Conservation (phyloP, 192 early-diverging fungal species). For the Coemansia sp. region DNA sequence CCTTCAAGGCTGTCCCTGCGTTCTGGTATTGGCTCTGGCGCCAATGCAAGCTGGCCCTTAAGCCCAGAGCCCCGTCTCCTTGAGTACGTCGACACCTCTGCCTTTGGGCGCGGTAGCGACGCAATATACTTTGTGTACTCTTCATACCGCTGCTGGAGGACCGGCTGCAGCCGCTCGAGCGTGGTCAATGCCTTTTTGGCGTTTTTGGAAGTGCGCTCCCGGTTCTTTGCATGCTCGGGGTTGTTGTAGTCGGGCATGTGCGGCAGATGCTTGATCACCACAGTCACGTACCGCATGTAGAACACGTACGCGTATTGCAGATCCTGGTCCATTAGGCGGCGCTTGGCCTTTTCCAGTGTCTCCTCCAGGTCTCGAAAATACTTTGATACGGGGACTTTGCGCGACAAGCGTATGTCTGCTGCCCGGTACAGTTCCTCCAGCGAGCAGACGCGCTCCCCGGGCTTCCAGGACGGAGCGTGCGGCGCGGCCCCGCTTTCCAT, state of each 20-base stretch:
- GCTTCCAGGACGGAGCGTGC: slow-evolving; percentile 29
- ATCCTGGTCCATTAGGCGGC: slow-evolving; percentile 67
- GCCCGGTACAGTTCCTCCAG: slow-evolving; percentile 42
- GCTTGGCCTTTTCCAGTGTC: slow-evolving; percentile 50
- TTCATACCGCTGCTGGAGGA: slow-evolving; percentile 58
- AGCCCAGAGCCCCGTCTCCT: slow-evolving; percentile 15
- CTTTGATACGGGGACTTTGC: slow-evolving; percentile 37
- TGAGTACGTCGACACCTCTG: slow-evolving; percentile 36
- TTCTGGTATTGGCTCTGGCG: background rate
- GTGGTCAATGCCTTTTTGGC: slow-evolving; percentile 60
- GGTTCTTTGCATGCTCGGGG: slow-evolving; percentile 51
- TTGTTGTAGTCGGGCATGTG: slow-evolving; percentile 61
- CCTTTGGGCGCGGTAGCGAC: slow-evolving; percentile 31
- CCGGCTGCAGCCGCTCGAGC: slow-evolving; percentile 62
- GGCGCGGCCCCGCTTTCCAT: background rate
- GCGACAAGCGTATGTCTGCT: slow-evolving; percentile 37
- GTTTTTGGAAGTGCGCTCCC: slow-evolving; percentile 42
- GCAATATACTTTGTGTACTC: slow-evolving; percentile 53
- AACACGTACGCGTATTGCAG: slow-evolving; percentile 69
- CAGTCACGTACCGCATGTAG: slow-evolving; percentile 68
- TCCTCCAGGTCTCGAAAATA: slow-evolving; percentile 50
- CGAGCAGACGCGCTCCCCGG: slow-evolving; percentile 50
- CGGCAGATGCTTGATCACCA: slow-evolving; percentile 63
- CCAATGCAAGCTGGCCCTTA: slow-evolving; percentile 4
- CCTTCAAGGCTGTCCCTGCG: slow-evolving; percentile 1